A percentile compares a stretch with the other conserved stretches of the same genome.
Conservation (phyloP, 352 stramenopile species). For the Globisporangium alternatum region DNA sequence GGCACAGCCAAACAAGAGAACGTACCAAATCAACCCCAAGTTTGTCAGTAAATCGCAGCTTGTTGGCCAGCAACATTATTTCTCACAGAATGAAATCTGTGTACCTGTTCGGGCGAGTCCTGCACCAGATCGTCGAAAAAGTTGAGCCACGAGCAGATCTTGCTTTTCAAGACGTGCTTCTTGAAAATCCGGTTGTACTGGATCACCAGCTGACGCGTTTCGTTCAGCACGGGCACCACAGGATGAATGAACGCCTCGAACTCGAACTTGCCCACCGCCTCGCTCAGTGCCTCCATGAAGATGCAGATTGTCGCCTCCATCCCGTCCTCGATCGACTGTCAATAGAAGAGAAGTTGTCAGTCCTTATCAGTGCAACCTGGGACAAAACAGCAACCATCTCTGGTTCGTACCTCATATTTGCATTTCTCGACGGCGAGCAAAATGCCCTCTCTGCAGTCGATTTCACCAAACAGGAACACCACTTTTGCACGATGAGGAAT, state of each 20-base stretch:
- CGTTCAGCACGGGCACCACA: conserved; percentile 86
- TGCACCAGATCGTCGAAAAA: conserved; percentile 84
- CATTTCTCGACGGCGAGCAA: conserved; percentile 84
- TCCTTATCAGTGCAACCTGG: no score
- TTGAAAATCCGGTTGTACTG: conserved; percentile 82
- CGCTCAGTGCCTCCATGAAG: conserved; percentile 67
- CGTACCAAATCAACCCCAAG: no score
- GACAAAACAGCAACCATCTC: no score
- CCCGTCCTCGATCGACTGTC: conserved; percentile 66
- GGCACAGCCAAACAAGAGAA: not conserved
- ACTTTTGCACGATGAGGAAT: conserved; percentile 66
- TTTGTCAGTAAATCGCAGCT: not conserved
- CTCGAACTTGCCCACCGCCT: conserved; percentile 48
- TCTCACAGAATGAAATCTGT: not conserved
- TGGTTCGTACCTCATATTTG: conserved; percentile 66
- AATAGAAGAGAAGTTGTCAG: not conserved
- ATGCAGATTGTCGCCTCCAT: conserved; percentile 76
- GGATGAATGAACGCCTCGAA: conserved; percentile 85
- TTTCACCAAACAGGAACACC: conserved; percentile 93
- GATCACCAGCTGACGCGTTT: conserved; percentile 79
- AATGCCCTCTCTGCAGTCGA: conserved; percentile 94
- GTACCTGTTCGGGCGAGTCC: conserved; percentile 40
- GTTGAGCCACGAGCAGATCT: conserved; percentile 81
- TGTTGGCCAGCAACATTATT: not conserved
- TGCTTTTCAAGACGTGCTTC: conserved; percentile 31